Evolutionary conservation across 345 rosid species (phyloP).

Genomic region (Linum lewisii): DNA sequence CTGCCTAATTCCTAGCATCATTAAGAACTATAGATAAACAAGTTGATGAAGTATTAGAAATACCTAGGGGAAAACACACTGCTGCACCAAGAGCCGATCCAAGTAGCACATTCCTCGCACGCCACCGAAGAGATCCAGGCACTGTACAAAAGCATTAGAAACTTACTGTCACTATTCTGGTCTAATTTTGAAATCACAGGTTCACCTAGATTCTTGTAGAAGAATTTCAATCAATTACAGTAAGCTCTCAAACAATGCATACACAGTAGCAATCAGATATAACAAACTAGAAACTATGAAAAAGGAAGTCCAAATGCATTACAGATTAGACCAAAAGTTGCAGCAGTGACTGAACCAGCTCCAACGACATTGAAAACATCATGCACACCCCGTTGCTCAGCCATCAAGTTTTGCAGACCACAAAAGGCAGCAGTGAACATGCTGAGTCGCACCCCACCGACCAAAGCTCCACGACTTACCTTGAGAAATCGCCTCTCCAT

Average conservation of each 20-base stretch:
- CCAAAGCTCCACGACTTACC: constrained; percentile 80
- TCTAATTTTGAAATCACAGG: background rate
- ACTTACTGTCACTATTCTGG: background rate
- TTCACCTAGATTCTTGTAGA: background rate
- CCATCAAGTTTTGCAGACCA: constrained; percentile 64
- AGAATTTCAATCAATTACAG: background rate
- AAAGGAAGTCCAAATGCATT: constrained; percentile 11
- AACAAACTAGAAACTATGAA: background rate
- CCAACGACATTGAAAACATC: constrained; percentile 77
- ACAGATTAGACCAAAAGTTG: constrained; percentile 77
- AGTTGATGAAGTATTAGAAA: background rate
- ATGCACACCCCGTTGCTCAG: constrained; percentile 70
- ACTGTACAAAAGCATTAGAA: background rate
- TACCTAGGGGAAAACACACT: constrained; percentile 7
- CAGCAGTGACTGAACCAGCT: constrained; percentile 94
- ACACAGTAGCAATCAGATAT: no score
- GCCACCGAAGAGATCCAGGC: constrained; percentile 13
- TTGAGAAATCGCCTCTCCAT: constrained; percentile 88
- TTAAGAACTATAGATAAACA: no score
- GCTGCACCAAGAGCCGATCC: constrained; percentile 7
- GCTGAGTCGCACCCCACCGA: constrained; percentile 90
- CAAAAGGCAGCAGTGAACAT: constrained; percentile 80
- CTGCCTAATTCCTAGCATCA: no score
- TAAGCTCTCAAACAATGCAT: background rate
- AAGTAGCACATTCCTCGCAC: constrained; percentile 7